Base-by-base conservation (phyloP, 768 basidiomycete species). In the Boletus reticuloceps region DNA sequence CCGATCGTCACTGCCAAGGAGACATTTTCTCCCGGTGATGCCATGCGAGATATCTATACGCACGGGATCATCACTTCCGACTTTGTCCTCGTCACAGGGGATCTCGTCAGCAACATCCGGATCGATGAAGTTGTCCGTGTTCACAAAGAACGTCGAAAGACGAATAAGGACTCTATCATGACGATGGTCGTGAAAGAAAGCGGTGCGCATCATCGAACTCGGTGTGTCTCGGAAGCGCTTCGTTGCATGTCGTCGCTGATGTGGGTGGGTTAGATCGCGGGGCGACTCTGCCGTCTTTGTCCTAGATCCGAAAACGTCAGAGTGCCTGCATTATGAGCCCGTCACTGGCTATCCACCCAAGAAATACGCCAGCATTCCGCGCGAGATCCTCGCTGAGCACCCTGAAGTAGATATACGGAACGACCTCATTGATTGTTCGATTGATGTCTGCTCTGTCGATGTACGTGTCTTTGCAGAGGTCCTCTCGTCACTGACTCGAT, bases 371-470 rank as follows among this genome's bases (percentile, higher is more conserved):
- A 77, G 76, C 41, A 80, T 96, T 31, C 93, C 94, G n/a, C 82
- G 90, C 44, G 91, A 89, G 69, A 76, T 91, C 48, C 74, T 94
- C 9, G 76, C 72, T 29, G 76, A 77, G 8, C 91, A 91, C 64
- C 81, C 86, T 1, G 90, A 96, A 65, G 75, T 96, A 16, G 92
- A 95, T 60, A 84, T 93, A 54, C 82, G 93, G 43, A 87, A 91
- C 67, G 94, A 96, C 75, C 79, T 92, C 49, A 85, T 94, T 58
- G 89, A 93, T 69, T 90, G 89, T 65, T 84, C 83, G 29, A 95
- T 96, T 58, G 94, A 98, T 62, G 82, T 99, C 34, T 99, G 97
- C 75, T 92, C 91, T 20, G 86, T 93, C 20, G 94, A 97, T 79
- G 94, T 92, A 47, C 31, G 77, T 59, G n/a, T 29, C 9, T 39